These are phyloP conservation scores for Pestalotiopsis fici DNA, from an alignment of 2,329 filamentous ascomycete genomes.

Conservation along the genomic window DNA sequence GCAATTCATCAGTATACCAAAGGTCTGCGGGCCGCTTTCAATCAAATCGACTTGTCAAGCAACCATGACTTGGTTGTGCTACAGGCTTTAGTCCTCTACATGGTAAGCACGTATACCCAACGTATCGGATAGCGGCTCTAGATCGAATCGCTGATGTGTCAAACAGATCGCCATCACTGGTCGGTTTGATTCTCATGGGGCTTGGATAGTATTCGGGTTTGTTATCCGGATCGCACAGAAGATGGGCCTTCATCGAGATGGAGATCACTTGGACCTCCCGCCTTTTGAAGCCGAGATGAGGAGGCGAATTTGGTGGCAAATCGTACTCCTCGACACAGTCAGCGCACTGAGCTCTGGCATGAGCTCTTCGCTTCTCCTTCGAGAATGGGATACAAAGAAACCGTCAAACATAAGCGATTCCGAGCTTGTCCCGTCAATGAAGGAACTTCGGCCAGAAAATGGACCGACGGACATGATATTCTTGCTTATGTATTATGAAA, in stretches of 20 bases:
- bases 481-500: too few relatives aligned
- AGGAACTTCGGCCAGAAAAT: too few relatives aligned
- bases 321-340: conserved; percentile 59
- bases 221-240: conserved; percentile 66
- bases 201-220: conserved; percentile 59
- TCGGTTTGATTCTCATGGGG: conserved; percentile 61
- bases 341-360: conserved; percentile 60
- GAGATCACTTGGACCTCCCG: conserved; percentile 53
- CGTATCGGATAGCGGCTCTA: too few relatives aligned
- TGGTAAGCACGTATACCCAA: conserved; percentile 38
- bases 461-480: too few relatives aligned
- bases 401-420: too few relatives aligned
- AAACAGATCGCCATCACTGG: conserved; percentile 55
- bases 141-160: not conserved
- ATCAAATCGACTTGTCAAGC: conserved; percentile 57
- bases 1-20: conserved; percentile 53
- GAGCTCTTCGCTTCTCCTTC: conserved; percentile 50
- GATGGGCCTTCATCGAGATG: conserved; percentile 68
- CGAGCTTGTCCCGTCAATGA: too few relatives aligned
- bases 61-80: conserved; percentile 60
- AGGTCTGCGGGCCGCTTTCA: conserved; percentile 51
- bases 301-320: conserved; percentile 68
- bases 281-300: conserved; percentile 70
- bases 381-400: conserved; percentile 55
- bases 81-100: conserved; percentile 59